phyloP scores from a whole-genome alignment of 1,284 basidiomycete genomes.

The Sporisorium exsertum region DNA sequence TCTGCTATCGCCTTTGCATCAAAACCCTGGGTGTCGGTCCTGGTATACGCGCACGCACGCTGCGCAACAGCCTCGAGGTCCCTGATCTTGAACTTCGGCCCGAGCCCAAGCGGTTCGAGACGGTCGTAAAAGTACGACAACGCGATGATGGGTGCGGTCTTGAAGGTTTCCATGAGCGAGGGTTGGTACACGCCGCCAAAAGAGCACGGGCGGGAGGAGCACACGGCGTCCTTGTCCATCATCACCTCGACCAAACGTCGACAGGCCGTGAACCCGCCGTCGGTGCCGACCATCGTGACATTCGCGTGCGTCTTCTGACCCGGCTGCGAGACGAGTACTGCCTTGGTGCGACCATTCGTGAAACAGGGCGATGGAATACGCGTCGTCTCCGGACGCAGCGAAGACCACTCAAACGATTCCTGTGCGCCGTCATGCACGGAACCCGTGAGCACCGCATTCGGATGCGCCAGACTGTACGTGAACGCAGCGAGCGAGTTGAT shows the following conservation, averaged over 20 bases:
- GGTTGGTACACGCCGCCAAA: slow-evolving; percentile 99
- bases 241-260: slow-evolving; percentile 86
- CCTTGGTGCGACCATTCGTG: slow-evolving; percentile 76
- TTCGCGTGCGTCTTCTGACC: slow-evolving; percentile 63
- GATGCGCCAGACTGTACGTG: slow-evolving; percentile 75
- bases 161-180: slow-evolving; percentile 88
- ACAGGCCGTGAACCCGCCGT: slow-evolving; percentile 88
- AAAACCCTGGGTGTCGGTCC: slow-evolving; percentile 48
- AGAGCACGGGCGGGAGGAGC: slow-evolving; percentile 84
- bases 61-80: slow-evolving; percentile 55
- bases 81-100: slow-evolving; percentile 61
- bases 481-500: slow-evolving; percentile 92
- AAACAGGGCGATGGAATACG: slow-evolving; percentile 84
- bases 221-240: slow-evolving; percentile 94
- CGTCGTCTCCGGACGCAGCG: slow-evolving; percentile 59
- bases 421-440: slow-evolving; percentile 31
- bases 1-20: slow-evolving; percentile 76
- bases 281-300: slow-evolving; percentile 61
- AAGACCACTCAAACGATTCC: slow-evolving; percentile 63
- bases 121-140: slow-evolving; percentile 97
- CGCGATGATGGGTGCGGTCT: slow-evolving; percentile 67
- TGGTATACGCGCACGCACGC: slow-evolving; percentile 57
- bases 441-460: slow-evolving; percentile 54
- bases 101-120: slow-evolving; percentile 80
- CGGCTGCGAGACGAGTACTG: slow-evolving; percentile 80